Evolutionary conservation across 2,329 filamentous ascomycete genomes (phyloP), one percentile per base, ranked within the genome.

Genomic region (Fonsecaea monophora): DNA sequence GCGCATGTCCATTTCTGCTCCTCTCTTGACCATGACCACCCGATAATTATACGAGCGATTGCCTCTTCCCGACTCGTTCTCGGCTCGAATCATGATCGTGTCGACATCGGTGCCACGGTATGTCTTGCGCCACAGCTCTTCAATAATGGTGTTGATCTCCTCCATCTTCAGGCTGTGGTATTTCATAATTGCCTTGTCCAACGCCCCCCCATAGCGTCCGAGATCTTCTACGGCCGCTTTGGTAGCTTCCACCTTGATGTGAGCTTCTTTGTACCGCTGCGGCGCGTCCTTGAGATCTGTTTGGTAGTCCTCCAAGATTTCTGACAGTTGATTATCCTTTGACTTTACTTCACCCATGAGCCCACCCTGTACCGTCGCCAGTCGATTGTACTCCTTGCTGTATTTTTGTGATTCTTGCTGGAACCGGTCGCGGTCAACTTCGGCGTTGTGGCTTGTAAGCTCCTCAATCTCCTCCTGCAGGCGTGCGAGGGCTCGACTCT

Each of bases 1-100:
- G 69, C 95, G 92, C 95, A 99, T 99, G 81, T 99, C 95, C 93
- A 99, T 97, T 79, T 99, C 95, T 0, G 91, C 92, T 75, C 96
- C 93, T 77, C 94, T 90, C 82, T 99, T 99, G 73, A 97, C 89
- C 95, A 99, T 99, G 79, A 92, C 94, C 5, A 99, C 90, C 55
- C 95, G 92, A 83, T 99, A 99, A 80, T 99, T 98, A 85, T 98
- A 98, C 69, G 85, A 91, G 74, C 92, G 89, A 74, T 92, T 93
- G 60, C 87, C 89, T 15, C 67, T 59, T n/a, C 65, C 60, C 18
- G 63, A 60, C 77, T 98, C 95, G 73, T 89, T 90, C 78, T 98
- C 94, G 18, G 94, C 97, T 48, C 91, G 90, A 80, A 99, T 98
- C 75, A 96, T 86, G 76, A 99, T 97, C 0, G 92, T 95, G 81